These are phyloP conservation scores for Strobilomyces dryophilus DNA, from an alignment of 768 basidiomycete species.

Conservation along the genomic window DNA sequence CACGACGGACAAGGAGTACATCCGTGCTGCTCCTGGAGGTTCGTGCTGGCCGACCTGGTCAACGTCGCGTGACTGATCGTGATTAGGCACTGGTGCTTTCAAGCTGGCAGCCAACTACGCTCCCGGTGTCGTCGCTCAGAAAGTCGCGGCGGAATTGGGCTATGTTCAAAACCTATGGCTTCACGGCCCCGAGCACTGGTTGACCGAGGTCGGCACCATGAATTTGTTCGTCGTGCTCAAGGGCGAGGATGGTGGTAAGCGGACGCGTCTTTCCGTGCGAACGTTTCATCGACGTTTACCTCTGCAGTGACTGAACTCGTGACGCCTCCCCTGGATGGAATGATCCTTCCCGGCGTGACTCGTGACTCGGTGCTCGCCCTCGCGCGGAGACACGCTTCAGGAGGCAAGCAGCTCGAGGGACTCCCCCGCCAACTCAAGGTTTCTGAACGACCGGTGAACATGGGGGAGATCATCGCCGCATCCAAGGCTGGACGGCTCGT, in stretches of 20 bases:
- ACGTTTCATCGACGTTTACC: background rate
- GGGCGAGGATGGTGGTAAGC: slow-evolving; percentile 59
- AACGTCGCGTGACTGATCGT: slow-evolving; percentile 6
- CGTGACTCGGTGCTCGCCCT: slow-evolving; percentile 49
- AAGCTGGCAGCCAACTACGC: slow-evolving; percentile 90
- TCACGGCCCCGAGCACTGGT: slow-evolving; percentile 55
- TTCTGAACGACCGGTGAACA: slow-evolving; percentile 67
- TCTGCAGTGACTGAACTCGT: slow-evolving; percentile 49
- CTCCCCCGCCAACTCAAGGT: slow-evolving; percentile 56
- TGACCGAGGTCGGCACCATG: slow-evolving; percentile 84
- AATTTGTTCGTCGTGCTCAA: slow-evolving; percentile 84
- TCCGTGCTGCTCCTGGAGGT: slow-evolving; percentile 86
- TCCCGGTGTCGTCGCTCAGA: slow-evolving; percentile 82
- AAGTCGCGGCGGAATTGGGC: slow-evolving; percentile 66
- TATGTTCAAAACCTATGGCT: slow-evolving; percentile 92
- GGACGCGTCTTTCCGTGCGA: background rate
- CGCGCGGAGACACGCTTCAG: slow-evolving; percentile 53
- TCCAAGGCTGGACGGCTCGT: slow-evolving; percentile 39
- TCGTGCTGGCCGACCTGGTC: background rate
- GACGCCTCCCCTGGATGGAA: slow-evolving; percentile 62
- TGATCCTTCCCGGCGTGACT: slow-evolving; percentile 68
- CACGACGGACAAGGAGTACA: slow-evolving; percentile 61
- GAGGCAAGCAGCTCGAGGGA: slow-evolving; percentile 41
- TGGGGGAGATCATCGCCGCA: slow-evolving; percentile 65
- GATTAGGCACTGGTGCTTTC: slow-evolving; percentile 73